phyloP scores from a whole-genome alignment of 2,329 filamentous ascomycete genomes.

The Mariannaea elegans region DNA sequence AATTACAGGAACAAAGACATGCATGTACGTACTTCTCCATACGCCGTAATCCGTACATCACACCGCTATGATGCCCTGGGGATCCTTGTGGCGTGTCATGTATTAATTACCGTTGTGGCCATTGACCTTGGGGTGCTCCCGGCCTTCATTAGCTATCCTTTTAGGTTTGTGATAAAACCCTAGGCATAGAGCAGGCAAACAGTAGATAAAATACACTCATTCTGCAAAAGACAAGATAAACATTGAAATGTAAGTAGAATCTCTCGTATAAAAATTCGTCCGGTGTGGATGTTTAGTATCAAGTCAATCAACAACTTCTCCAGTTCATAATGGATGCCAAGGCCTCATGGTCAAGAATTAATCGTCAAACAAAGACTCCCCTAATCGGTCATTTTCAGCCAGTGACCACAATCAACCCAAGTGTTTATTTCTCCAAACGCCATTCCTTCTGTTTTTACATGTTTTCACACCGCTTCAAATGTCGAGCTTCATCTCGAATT shows the following conservation, averaged over 20 bases:
- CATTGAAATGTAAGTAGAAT: too few species aligned
- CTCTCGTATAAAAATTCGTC: too few species aligned
- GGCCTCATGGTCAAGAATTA: not conserved
- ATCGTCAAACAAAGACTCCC: not conserved
- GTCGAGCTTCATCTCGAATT: conserved; percentile 64
- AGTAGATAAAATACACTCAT: too few species aligned
- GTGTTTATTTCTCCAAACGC: conserved; percentile 27
- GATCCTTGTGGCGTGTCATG: too few species aligned
- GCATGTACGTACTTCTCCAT: not conserved
- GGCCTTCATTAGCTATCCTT: too few species aligned
- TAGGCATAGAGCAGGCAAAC: too few species aligned
- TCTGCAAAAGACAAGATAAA: too few species aligned
- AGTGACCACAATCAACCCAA: not conserved
- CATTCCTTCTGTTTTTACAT: conserved; percentile 27
- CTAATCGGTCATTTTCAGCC: not conserved
- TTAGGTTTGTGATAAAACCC: too few species aligned
- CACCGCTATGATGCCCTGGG: too few species aligned
- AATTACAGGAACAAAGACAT: not conserved
- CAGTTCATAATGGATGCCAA: not conserved
- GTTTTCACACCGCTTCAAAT: conserved; percentile 28
- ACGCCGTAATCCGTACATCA: too few species aligned
- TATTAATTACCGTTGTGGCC: too few species aligned
- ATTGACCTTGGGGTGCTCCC: too few species aligned
- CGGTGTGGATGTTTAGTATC: not conserved
- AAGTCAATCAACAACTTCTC: not conserved